A percentile compares a stretch with the other conserved stretches of the same genome.
Conservation (phyloP, 164 flowering plant species). For the Warburgia ugandensis region DNA sequence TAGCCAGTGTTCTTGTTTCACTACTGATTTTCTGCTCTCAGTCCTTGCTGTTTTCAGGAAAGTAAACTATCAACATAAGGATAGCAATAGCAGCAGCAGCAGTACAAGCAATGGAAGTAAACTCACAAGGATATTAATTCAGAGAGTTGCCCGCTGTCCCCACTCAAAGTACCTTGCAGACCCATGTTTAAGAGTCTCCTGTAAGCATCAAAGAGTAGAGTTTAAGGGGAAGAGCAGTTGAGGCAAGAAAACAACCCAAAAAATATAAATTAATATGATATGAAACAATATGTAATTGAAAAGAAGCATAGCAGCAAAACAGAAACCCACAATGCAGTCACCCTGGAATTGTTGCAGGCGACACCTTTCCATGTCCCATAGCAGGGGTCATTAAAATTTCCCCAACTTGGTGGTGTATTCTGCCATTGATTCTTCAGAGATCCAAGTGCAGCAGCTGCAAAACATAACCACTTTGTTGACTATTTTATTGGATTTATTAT, state of each 20-base stretch:
- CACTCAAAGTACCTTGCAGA: constrained; percentile 51
- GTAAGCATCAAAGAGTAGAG: constrained; percentile 10
- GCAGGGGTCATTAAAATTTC: constrained; percentile 64
- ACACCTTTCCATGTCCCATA: constrained; percentile 77
- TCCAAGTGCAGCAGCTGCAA: constrained; percentile 45
- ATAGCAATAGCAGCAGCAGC: not conserved
- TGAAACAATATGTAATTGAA: not conserved
- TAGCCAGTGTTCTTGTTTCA: too few relatives aligned
- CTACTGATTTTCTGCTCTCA: too few relatives aligned
- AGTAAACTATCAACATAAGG: not conserved
- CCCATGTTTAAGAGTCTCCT: constrained; percentile 79
- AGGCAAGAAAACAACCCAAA: not conserved
- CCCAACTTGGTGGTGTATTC: constrained; percentile 82
- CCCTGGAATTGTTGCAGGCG: constrained; percentile 55
- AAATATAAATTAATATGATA: too few relatives aligned
- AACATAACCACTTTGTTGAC: too few relatives aligned
- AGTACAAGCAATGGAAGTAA: not conserved
- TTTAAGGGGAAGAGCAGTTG: not conserved
- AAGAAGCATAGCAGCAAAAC: not conserved
- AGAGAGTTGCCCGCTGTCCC: constrained; percentile 71
- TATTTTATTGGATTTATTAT: not conserved
- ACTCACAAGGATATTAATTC: constrained; percentile 76
- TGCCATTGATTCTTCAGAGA: constrained; percentile 53
- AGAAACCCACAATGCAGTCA: constrained; percentile 58
- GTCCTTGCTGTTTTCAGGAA: not conserved